phyloP scores from a whole-genome alignment of 2,329 filamentous ascomycete species.

The Scortechinia acanthostroma region DNA sequence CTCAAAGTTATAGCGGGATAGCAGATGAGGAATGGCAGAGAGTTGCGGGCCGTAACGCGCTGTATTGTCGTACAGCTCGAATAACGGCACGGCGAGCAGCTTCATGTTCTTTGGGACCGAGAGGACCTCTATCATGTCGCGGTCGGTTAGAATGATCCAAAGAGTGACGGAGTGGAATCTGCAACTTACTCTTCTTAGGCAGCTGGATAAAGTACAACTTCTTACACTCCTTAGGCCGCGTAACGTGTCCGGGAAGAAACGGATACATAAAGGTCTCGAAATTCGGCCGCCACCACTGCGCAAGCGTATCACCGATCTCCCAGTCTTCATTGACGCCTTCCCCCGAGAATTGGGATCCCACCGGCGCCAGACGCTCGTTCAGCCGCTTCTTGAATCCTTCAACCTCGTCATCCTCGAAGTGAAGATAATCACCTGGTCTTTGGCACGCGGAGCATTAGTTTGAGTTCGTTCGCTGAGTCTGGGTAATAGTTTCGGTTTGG shows the following conservation, averaged over 20 bases:
- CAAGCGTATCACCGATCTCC: conserved; percentile 88
- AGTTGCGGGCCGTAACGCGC: conserved; percentile 90
- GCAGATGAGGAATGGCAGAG: conserved; percentile 87
- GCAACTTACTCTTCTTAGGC: conserved; percentile 79
- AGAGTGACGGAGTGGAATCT: conserved; percentile 4
- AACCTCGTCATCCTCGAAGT: conserved; percentile 82
- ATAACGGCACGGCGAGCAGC: conserved; percentile 87
- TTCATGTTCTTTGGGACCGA: conserved; percentile 99
- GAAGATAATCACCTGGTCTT: conserved; percentile 80
- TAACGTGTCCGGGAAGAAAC: conserved; percentile 92
- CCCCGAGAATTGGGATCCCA: conserved; percentile 78
- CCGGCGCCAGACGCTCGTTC: conserved; percentile 87
- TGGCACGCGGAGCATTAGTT: no score
- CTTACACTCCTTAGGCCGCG: conserved; percentile 96
- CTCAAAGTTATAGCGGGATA: conserved; percentile 94
- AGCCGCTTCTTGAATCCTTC: conserved; percentile 89
- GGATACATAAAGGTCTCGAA: conserved; percentile 99
- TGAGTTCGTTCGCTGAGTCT: no score
- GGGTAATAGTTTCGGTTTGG: no score
- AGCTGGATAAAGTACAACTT: conserved; percentile 97
- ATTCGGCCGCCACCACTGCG: conserved; percentile 98
- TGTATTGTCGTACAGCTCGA: conserved; percentile 97
- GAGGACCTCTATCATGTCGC: conserved; percentile 63
- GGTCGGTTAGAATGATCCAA: background rate
- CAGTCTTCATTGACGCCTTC: conserved; percentile 74